Conservation (phyloP, 352 stramenopile species). For the Phytophthora citrophthora region DNA sequence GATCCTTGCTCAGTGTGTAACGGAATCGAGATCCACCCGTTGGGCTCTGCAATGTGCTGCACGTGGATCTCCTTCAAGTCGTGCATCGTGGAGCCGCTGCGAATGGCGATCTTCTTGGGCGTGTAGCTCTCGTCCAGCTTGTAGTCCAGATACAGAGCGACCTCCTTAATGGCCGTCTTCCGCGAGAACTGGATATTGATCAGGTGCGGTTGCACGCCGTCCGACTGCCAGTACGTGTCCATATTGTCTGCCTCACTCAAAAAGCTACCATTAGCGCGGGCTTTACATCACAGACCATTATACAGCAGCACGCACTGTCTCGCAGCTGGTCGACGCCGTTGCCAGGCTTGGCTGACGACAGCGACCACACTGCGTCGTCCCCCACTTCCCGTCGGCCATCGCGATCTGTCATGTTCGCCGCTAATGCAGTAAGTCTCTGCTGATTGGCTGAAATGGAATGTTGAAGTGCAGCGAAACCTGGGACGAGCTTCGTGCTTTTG, state of each 20-base stretch:
- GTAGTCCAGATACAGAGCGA: slow-evolving; percentile 98
- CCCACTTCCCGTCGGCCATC: slow-evolving; percentile 70
- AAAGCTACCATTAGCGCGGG: slow-evolving; percentile 3
- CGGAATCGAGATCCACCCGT: slow-evolving; percentile 94
- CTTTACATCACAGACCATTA: background rate
- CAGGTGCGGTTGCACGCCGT: slow-evolving; percentile 94
- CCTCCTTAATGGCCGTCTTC: slow-evolving; percentile 93
- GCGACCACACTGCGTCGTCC: slow-evolving; percentile 94
- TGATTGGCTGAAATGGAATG: slow-evolving; percentile 21
- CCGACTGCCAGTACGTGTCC: slow-evolving; percentile 98
- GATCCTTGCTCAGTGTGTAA: slow-evolving; percentile 55
- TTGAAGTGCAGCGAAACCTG: background rate
- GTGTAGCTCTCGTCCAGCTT: slow-evolving; percentile 99
- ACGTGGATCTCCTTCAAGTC: slow-evolving; percentile 95
- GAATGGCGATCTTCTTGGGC: slow-evolving; percentile 95
- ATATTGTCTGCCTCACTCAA: slow-evolving; percentile 73
- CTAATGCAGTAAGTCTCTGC: no score
- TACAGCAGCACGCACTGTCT: slow-evolving; percentile 73
- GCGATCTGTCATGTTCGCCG: slow-evolving; percentile 2
- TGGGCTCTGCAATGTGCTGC: slow-evolving; percentile 93
- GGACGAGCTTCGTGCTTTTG: background rate
- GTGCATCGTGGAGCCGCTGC: slow-evolving; percentile 93
- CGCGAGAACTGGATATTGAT: slow-evolving; percentile 98
- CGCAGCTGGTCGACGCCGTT: slow-evolving; percentile 98
- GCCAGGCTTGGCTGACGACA: slow-evolving; percentile 97